These are phyloP conservation scores for Euphrasia confusa DNA, from an alignment of 257 asterid genomes.

Conservation along the genomic window DNA sequence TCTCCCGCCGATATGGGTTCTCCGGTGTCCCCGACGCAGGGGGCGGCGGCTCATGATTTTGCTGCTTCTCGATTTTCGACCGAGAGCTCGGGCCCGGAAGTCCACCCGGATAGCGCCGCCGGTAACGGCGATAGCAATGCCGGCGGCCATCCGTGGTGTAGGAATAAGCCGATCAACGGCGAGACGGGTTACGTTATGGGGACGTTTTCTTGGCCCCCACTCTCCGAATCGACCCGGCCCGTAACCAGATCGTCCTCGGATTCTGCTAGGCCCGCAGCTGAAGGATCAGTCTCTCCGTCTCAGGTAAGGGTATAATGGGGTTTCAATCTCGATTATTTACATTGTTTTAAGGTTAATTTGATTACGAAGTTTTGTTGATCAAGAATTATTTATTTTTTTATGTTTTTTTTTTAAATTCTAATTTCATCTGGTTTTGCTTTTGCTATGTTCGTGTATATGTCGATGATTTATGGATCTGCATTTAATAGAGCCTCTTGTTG, in stretches of 20 bases:
- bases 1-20: neutral
- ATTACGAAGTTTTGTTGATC: neutral
- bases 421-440: neutral
- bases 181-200: neutral
- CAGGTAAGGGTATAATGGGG: neutral
- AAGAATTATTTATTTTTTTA: neutral
- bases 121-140: neutral
- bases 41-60: neutral
- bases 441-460: neutral
- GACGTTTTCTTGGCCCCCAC: constrained; percentile 1
- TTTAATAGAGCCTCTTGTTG: neutral
- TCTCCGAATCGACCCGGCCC: constrained; percentile 7
- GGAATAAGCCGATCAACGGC: neutral
- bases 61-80: neutral
- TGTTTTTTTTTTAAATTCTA: neutral
- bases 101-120: neutral
- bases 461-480: neutral
- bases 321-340: neutral
- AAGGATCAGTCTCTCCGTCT: neutral
- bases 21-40: neutral
- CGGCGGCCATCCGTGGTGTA: neutral
- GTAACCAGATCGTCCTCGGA: neutral
- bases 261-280: neutral
- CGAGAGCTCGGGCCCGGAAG: neutral
- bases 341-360: neutral